A percentile compares a stretch with the other conserved stretches of the same genome.
Conservation (phyloP, 352 stramenopile genomes). For the Phytophthora macrochlamydospora region DNA sequence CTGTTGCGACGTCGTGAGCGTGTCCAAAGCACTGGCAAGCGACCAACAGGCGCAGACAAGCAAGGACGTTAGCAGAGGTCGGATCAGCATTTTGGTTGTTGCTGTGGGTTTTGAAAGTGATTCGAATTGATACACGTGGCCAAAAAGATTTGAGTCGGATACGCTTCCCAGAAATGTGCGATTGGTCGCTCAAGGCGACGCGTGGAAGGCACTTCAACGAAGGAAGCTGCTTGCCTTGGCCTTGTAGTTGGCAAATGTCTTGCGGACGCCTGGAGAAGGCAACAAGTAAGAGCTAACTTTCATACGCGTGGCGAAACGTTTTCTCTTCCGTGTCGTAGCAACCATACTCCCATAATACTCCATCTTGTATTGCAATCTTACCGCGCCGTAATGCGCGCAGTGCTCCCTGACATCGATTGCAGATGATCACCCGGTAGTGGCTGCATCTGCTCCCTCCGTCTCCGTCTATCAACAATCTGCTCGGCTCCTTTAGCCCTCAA, state of each 20-base stretch:
- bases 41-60: slow-evolving; percentile 26
- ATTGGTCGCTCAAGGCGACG: background rate
- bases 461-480: slow-evolving; percentile 4
- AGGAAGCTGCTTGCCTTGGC: too few relatives aligned
- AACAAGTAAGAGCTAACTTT: too few relatives aligned
- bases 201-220: too few relatives aligned
- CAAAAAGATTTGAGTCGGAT: background rate
- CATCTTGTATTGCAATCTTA: slow-evolving; percentile 37
- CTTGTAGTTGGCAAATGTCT: too few relatives aligned
- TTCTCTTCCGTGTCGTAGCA: too few relatives aligned
- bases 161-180: background rate
- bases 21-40: slow-evolving; percentile 19
- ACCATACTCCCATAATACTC: slow-evolving; percentile 23
- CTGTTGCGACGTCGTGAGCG: slow-evolving; percentile 27
- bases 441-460: slow-evolving; percentile 7
- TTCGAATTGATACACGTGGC: background rate
- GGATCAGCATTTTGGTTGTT: slow-evolving; percentile 7
- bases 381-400: slow-evolving; percentile 7
- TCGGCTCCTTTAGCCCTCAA: slow-evolving; percentile 19
- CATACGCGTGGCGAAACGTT: too few relatives aligned
- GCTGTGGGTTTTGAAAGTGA: background rate
- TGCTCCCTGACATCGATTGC: background rate
- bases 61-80: slow-evolving; percentile 3
- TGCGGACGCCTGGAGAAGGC: too few relatives aligned
- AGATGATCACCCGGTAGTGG: too few relatives aligned